These are phyloP conservation scores for Daldinia grandis DNA, from an alignment of 495 filamentous ascomycete species.

Conservation along the genomic window DNA sequence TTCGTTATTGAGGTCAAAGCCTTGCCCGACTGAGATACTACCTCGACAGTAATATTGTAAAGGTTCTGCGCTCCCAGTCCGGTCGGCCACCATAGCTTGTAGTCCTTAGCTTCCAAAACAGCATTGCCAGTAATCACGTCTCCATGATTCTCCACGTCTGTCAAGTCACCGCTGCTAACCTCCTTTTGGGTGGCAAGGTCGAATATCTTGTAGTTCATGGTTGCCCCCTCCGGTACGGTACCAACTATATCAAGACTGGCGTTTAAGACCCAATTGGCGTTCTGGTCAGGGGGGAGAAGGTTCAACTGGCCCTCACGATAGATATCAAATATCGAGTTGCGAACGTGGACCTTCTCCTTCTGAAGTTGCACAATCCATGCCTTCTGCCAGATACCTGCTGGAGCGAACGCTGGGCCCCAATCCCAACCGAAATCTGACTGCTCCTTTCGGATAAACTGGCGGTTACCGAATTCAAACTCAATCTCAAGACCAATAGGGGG, in stretches of 20 bases:
- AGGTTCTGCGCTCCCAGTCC: conserved; percentile 68
- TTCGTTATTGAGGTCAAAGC: conserved; percentile 61
- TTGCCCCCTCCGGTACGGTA: conserved; percentile 55
- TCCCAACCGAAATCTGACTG: conserved; percentile 79
- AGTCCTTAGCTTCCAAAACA: conserved; percentile 53
- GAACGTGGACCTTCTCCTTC: conserved; percentile 56
- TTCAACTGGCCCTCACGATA: conserved; percentile 69
- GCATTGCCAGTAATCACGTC: conserved; percentile 62
- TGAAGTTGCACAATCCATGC: conserved; percentile 67
- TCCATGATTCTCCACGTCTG: conserved; percentile 54
- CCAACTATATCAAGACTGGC: conserved; percentile 72
- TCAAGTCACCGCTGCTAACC: conserved; percentile 55
- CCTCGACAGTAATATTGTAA: conserved; percentile 64
- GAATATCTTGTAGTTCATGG: conserved; percentile 62
- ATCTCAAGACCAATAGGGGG: conserved; percentile 57
- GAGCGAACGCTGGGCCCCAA: conserved; percentile 73
- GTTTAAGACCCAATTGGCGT: conserved; percentile 71
- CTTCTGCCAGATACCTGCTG: conserved; percentile 72
- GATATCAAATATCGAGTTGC: conserved; percentile 69
- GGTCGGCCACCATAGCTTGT: conserved; percentile 71
- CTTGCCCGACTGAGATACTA: conserved; percentile 50
- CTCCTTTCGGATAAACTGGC: conserved; percentile 72
- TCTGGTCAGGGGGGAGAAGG: conserved; percentile 67
- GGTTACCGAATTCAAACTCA: conserved; percentile 63
- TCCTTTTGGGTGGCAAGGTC: conserved; percentile 58